Conservation (phyloP, 495 filamentous ascomycete genomes). For the Durotheca rogersii region DNA sequence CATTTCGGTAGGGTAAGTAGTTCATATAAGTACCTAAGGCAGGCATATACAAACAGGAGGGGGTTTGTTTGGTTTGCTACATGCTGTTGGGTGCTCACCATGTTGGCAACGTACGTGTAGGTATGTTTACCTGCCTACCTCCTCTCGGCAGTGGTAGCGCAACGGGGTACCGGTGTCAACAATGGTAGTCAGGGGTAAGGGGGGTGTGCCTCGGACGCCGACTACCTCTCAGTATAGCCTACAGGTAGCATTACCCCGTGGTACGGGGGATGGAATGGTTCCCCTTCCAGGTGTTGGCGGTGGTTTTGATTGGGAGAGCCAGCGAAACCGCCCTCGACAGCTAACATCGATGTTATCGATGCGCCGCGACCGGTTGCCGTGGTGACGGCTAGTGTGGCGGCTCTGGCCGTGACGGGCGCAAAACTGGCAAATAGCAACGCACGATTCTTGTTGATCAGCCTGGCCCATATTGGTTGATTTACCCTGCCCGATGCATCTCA, state of each 20-base stretch:
- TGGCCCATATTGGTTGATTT: constrained; percentile 6
- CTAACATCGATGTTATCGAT: too few relatives aligned
- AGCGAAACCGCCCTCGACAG: too few relatives aligned
- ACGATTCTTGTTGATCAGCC: constrained; percentile 27
- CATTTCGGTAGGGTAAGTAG: background rate
- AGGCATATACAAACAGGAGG: background rate
- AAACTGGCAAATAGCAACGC: constrained; percentile 21
- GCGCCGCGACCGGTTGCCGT: too few relatives aligned
- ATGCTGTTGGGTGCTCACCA: too few relatives aligned
- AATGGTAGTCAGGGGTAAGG: too few relatives aligned
- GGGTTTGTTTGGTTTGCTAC: too few relatives aligned
- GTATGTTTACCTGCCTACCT: too few relatives aligned
- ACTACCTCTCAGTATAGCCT: too few relatives aligned
- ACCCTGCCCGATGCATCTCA: constrained; percentile 13
- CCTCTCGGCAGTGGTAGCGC: constrained; percentile 23
- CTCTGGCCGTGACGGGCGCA: background rate
- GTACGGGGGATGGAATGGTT: constrained; percentile 16
- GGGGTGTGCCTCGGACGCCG: too few relatives aligned
- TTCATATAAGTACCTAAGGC: background rate
- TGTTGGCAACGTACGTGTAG: constrained; percentile 8
- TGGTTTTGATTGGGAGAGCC: too few relatives aligned
- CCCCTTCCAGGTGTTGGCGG: too few relatives aligned
- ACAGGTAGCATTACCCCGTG: constrained; percentile 8
- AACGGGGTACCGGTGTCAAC: too few relatives aligned
- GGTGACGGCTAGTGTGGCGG: constrained; percentile 14